Percentiles rank a stretch among this genome's conserved stretches.
Evolutionary conservation across 768 basidiomycete species (phyloP).

Genomic region (Mycena crocata): DNA sequence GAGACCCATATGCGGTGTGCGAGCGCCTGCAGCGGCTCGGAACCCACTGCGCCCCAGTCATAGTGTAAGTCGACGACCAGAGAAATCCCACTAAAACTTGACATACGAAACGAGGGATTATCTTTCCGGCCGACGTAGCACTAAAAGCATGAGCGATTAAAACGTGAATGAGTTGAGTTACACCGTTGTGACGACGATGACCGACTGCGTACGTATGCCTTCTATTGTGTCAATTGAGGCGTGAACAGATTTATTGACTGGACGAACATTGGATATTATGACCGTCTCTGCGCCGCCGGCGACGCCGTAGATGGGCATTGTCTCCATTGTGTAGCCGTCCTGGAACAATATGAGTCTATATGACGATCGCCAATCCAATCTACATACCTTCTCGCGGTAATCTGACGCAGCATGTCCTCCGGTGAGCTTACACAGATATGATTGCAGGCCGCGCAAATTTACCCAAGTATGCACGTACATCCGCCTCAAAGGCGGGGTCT

Average conservation of each 20-base stretch:
- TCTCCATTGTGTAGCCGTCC: conserved; percentile 93
- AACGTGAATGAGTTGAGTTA: not conserved
- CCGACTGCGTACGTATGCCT: conserved; percentile 64
- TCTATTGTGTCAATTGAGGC: conserved; percentile 23
- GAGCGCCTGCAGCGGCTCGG: conserved; percentile 78
- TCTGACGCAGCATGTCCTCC: conserved; percentile 62
- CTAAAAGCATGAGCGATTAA: too few relatives aligned
- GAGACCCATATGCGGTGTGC: conserved; percentile 78
- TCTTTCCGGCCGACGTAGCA: conserved; percentile 90
- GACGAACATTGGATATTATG: conserved; percentile 64
- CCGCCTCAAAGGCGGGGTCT: conserved; percentile 76
- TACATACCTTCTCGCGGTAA: conserved; percentile 82
- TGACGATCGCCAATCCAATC: not conserved
- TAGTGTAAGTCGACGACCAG: not conserved
- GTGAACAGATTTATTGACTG: not conserved
- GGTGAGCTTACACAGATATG: too few relatives aligned
- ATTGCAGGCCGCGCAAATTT: too few relatives aligned
- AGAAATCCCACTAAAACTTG: not conserved
- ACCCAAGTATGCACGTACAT: conserved; percentile 91
- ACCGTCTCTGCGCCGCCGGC: conserved; percentile 64
- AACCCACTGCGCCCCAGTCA: conserved; percentile 68
- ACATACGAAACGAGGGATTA: conserved; percentile 89
- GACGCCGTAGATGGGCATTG: conserved; percentile 76
- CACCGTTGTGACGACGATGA: not conserved
- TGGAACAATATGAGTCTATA: conserved; percentile 43